Evolutionary conservation across 805 yeast species (phyloP), one percentile per base, ranked within the genome.

Genomic region (Geotrichum ghanense): DNA sequence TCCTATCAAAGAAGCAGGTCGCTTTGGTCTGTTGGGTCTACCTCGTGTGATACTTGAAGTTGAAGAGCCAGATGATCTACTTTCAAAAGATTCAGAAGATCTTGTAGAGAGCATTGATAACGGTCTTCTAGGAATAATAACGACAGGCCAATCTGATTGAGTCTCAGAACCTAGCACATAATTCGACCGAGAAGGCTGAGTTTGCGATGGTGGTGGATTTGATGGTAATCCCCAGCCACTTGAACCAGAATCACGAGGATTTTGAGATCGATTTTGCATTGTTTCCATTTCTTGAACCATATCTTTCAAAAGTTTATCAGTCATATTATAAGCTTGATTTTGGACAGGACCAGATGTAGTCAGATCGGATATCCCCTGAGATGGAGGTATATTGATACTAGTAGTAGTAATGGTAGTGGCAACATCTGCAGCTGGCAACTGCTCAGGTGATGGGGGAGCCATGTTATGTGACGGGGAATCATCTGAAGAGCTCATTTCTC

Each of bases 201-300:
- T n/a, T n/a, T n/a, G n/a, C n/a, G n/a, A n/a, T n/a, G n/a, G n/a
- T n/a, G n/a, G n/a, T n/a, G n/a, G n/a, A n/a, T n/a, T n/a, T n/a
- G n/a, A n/a, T n/a, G n/a, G n/a, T n/a, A n/a, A n/a, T n/a, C n/a
- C n/a, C n/a, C n/a, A n/a, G n/a, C n/a, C n/a, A n/a, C n/a, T n/a
- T n/a, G n/a, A n/a, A n/a, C n/a, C n/a, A n/a, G n/a, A n/a, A 2
- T n/a, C n/a, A n/a, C n/a, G n/a, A n/a, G n/a, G n/a, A n/a, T n/a
- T n/a, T n/a, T n/a, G n/a, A n/a, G 59, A 51, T 24, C 50, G 44
- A 41, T 44, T 41, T 41, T 54, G 55, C 22, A 56, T 48, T 42
- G 51, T 52, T 21, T 50, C 54, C 43, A 56, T 39, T 25, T 54
- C 59, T 3, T 41, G 44, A 50, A 54, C 53, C 57, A 56, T 56